Percentiles rank a stretch among this genome's conserved stretches.
Evolutionary conservation across 2,329 filamentous ascomycete genomes (phyloP).

Genomic region (Penicillium thymicola): DNA sequence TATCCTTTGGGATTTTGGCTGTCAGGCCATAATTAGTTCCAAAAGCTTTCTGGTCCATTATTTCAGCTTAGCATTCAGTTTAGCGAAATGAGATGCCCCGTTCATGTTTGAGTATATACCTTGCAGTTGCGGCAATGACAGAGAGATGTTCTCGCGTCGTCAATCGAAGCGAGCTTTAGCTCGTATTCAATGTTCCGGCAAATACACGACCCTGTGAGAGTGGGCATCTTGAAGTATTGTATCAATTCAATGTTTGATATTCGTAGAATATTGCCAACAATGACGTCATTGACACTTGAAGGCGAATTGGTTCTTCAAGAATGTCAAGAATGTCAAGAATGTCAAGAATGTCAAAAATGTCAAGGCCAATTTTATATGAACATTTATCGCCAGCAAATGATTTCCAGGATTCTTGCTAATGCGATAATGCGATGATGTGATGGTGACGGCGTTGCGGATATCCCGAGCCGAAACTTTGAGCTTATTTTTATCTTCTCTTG

Average conservation of each 20-base stretch:
- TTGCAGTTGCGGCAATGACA: conserved; percentile 56
- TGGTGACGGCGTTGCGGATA: not conserved
- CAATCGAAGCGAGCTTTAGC: conserved; percentile 43
- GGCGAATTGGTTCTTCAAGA: not conserved
- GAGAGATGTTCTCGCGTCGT: conserved; percentile 51
- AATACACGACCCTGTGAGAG: conserved; percentile 46
- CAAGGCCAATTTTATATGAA: not conserved
- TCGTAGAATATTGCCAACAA: not conserved
- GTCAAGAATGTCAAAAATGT: not conserved
- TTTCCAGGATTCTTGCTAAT: not conserved
- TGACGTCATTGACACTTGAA: not conserved
- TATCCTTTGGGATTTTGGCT: conserved; percentile 47
- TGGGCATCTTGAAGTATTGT: conserved; percentile 23
- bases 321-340: not conserved
- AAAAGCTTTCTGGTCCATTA: conserved; percentile 45
- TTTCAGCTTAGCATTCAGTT: not conserved
- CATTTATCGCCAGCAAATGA: not conserved
- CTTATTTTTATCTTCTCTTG: not conserved
- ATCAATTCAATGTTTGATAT: not conserved
- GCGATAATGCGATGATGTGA: not conserved
- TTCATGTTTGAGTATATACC: conserved; percentile 21
- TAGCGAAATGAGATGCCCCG: not conserved
- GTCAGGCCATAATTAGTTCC: conserved; percentile 53
- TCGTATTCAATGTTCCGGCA: conserved; percentile 49
- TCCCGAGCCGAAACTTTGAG: not conserved